Evolutionary conservation across 2,329 filamentous ascomycete species (phyloP).

Genomic region (Rhexocercosporidium sp.): DNA sequence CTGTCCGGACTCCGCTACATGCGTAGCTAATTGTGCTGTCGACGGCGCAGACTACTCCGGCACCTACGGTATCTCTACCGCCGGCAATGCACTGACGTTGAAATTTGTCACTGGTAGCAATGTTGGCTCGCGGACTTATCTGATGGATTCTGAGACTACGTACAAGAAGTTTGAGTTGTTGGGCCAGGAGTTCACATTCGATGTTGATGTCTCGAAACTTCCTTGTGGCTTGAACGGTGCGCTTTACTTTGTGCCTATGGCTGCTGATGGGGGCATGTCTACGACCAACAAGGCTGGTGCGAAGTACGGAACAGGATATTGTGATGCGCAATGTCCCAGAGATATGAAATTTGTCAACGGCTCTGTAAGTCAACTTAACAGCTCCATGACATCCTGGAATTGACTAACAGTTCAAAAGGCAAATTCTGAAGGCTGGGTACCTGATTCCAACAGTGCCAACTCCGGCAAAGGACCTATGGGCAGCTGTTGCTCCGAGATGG

Average conservation of each 20-base stretch:
- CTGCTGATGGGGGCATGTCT: conserved; percentile 62
- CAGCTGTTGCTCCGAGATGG: conserved; percentile 72
- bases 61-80: conserved; percentile 61
- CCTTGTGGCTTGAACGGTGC: conserved; percentile 76
- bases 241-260: conserved; percentile 70
- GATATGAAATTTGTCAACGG: conserved; percentile 60
- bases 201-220: conserved; percentile 72
- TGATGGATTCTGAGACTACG: conserved; percentile 64
- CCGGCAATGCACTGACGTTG: conserved; percentile 57
- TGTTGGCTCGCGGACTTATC: conserved; percentile 64
- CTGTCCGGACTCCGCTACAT: conserved; percentile 50
- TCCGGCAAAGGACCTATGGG: conserved; percentile 59
- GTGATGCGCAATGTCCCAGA: conserved; percentile 62
- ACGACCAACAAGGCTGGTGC: conserved; percentile 63
- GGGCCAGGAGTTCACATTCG: conserved; percentile 74
- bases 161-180: conserved; percentile 71
- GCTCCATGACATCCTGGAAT: too few relatives aligned
- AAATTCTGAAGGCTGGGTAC: conserved; percentile 58
- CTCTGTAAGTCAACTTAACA: conserved; percentile 43
- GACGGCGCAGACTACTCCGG: conserved; percentile 58
- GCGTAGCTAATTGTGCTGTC: conserved; percentile 57
- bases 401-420: conserved; percentile 44
- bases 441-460: conserved; percentile 54
- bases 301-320: conserved; percentile 68
- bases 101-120: conserved; percentile 62